These are phyloP conservation scores for Sugiyamaella novakii DNA, from an alignment of 1,139 yeast species.

Conservation along the genomic window DNA sequence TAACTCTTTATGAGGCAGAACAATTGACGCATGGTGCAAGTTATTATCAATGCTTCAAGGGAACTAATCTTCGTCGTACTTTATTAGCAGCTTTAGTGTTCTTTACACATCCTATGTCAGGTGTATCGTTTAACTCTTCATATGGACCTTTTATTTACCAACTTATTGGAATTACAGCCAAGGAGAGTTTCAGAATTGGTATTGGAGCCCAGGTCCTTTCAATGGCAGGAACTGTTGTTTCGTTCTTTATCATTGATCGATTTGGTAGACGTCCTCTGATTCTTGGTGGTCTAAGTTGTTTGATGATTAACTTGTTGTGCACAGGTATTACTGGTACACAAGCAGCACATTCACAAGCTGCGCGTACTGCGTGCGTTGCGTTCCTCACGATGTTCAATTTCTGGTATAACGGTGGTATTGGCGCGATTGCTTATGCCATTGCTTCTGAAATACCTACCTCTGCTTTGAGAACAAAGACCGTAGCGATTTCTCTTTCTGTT, in stretches of 20 bases:
- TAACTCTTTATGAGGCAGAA: constrained; percentile 41
- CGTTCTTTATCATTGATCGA: no score
- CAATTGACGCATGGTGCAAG: constrained; percentile 33
- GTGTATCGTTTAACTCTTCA: constrained; percentile 53
- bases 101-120: constrained; percentile 54
- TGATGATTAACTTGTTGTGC: constrained; percentile 15
- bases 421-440: constrained; percentile 36
- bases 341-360: constrained; percentile 33
- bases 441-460: constrained; percentile 48
- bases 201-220: constrained; percentile 42
- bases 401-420: constrained; percentile 22
- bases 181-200: constrained; percentile 40
- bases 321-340: constrained; percentile 38
- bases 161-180: no score
- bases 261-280: no score
- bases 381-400: no score
- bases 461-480: constrained; percentile 45
- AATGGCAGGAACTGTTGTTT: constrained; percentile 39
- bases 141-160: constrained; percentile 49
- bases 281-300: no score
- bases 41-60: no score
- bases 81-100: constrained; percentile 52
- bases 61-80: constrained; percentile 54
- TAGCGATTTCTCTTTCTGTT: constrained; percentile 46
- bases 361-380: no score